These are phyloP conservation scores for Chenopodium album DNA, from an alignment of 148 eudicot genomes.

Conservation along the genomic window DNA sequence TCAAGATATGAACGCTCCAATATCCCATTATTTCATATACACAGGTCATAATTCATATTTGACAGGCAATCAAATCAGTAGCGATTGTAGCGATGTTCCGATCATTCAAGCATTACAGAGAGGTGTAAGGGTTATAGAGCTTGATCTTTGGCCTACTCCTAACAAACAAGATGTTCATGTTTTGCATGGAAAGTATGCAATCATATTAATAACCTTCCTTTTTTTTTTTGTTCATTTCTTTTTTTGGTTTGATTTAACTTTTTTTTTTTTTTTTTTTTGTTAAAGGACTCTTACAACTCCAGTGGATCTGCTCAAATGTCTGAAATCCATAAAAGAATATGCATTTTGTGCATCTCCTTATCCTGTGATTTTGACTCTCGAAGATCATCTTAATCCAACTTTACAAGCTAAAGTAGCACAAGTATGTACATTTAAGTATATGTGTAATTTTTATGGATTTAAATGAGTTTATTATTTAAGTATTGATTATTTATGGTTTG, in stretches of 20 bases:
- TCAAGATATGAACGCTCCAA: constrained; percentile 63
- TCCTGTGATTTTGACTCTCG: constrained; percentile 67
- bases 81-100: constrained; percentile 63
- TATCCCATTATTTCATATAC: constrained; percentile 74
- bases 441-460: too few species aligned
- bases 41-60: constrained; percentile 80
- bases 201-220: background rate
- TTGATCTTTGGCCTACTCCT: constrained; percentile 77
- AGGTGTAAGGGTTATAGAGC: constrained; percentile 70
- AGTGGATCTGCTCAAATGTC: constrained; percentile 54
- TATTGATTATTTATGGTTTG: background rate
- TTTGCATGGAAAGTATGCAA: constrained; percentile 65
- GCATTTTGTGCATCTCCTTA: constrained; percentile 66
- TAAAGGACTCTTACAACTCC: constrained; percentile 67
- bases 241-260: background rate
- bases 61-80: constrained; percentile 71
- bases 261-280: background rate
- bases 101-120: constrained; percentile 48
- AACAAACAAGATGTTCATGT: constrained; percentile 55
- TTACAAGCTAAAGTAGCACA: constrained; percentile 74
- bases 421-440: constrained; percentile 28
- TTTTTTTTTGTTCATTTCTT: too few species aligned
- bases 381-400: constrained; percentile 60
- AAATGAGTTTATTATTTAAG: too few species aligned
- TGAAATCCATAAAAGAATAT: constrained; percentile 53